Percentiles rank a stretch among this genome's conserved stretches.
Conservation (phyloP, 31 red algal species). For the Asparagopsis taxiformis region DNA sequence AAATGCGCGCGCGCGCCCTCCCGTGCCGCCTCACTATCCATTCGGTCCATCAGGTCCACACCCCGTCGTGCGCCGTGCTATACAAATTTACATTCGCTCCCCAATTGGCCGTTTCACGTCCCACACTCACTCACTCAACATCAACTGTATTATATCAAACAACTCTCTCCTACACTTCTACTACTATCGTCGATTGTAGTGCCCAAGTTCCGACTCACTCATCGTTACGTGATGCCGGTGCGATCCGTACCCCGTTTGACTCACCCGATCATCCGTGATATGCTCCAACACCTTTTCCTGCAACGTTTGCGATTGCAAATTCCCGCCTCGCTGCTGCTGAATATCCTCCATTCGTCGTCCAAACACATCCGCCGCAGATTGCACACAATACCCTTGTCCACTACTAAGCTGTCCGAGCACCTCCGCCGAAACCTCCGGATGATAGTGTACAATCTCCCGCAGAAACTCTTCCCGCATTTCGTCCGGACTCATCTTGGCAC, state of each 20-base stretch:
- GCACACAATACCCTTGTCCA: constrained; percentile 19
- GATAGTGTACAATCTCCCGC: constrained; percentile 82
- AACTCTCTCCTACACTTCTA: not conserved
- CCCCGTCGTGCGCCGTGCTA: too few relatives aligned
- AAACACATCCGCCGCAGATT: constrained; percentile 22
- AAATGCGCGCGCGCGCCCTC: too few relatives aligned
- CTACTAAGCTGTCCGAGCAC: constrained; percentile 13
- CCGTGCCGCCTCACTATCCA: too few relatives aligned
- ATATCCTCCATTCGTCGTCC: constrained; percentile 19
- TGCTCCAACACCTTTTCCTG: constrained; percentile 48
- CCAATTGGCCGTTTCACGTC: too few relatives aligned
- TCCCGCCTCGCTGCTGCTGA: constrained; percentile 14
- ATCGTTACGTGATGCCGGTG: constrained; percentile 45
- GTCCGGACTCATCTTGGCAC: constrained; percentile 41
- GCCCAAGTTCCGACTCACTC: constrained; percentile 45
- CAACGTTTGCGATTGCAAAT: too few relatives aligned
- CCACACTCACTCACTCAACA: not conserved
- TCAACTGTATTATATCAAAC: not conserved
- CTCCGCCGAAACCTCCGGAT: constrained; percentile 61
- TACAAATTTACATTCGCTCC: too few relatives aligned
- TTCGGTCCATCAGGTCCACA: too few relatives aligned
- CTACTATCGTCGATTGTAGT: constrained; percentile 24
- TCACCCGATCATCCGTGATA: constrained; percentile 10
- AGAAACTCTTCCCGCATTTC: constrained; percentile 78
- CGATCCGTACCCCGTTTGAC: constrained; percentile 8